Evolutionary conservation across 176 grass and related monocot genomes (phyloP).

Genomic region (Coix lacrymajobi): DNA sequence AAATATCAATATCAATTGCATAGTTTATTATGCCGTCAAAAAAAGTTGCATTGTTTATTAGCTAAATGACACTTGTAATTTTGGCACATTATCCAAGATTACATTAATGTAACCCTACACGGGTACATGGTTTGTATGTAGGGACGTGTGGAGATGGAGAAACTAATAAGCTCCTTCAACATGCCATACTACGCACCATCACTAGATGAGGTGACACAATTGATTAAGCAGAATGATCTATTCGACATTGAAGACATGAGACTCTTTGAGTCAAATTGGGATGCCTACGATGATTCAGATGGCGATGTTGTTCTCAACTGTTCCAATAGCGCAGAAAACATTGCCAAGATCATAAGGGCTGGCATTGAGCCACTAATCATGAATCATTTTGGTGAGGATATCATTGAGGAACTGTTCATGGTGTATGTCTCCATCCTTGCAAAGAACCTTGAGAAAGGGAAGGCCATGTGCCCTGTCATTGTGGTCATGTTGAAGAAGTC

Average conservation of each 20-base stretch:
- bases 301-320: neutral
- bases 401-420: conserved; percentile 35
- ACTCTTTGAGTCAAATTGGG: conserved; percentile 28
- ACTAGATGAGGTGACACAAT: conserved; percentile 21
- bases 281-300: conserved; percentile 11
- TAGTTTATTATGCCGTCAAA: too few relatives aligned
- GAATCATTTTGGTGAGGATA: neutral
- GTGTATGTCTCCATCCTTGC: neutral
- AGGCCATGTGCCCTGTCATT: neutral
- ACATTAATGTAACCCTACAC: neutral
- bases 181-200: conserved; percentile 43
- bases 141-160: conserved; percentile 26
- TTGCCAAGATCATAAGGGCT: conserved; percentile 21
- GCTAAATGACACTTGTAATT: neutral
- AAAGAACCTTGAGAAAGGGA: conserved; percentile 18
- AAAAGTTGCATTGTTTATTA: too few relatives aligned
- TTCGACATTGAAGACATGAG: conserved; percentile 6
- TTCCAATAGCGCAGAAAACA: neutral
- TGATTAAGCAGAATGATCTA: neutral
- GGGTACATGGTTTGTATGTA: neutral
- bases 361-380: conserved; percentile 10
- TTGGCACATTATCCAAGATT: neutral
- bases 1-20: neutral
- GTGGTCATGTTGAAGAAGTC: conserved; percentile 23
- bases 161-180: conserved; percentile 40